Base-by-base conservation (phyloP, 1,139 yeast genomes). In the Diutina mesorugosa region DNA sequence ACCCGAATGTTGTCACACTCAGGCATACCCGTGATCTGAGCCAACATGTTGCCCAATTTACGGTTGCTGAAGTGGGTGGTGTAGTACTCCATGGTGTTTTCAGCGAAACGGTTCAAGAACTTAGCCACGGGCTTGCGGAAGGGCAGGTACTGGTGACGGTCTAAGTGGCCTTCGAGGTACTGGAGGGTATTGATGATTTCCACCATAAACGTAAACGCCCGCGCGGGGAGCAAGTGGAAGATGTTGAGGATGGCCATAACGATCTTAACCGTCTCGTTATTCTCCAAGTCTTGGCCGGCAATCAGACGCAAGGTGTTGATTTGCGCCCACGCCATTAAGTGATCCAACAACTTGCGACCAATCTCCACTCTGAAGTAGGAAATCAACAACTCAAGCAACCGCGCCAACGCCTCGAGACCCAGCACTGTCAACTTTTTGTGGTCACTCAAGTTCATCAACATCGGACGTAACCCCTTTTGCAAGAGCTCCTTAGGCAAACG, bases 281-380 rank as follows among this genome's bases (percentile, higher is more conserved):
- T 88, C 51, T 85, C 90, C 59, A 90, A 75, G 57, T 86, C 91
- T 63, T 84, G 87, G 32, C 83, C 80, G 0, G 96, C 84, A 56
- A 86, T 79, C 61, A 81, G 81, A 56, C 88, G 81, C 55, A 95
- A 71, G 0, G 88, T 82, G 54, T 81, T 80, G 7, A 95, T 90
- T 62, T 90, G 95, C 0, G 98, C 97, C 97, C 97, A 91, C 0
- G 97, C 97, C 80, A 86, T 88, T 62, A 93, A 74, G 69, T 95
- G 99, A 65, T 95, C 99, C 38, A 95, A 77, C 57, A 95, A 74
- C 65, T 95, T 95, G 58, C 91, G 80, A 45, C 99, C 99, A 62
- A 95, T 93, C 68, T 95, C 99, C 28, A 93, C 97, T 67, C 95
- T 87, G 74, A 95, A 95, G 65, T 95, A 93, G 2, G 95, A 89